Conservation (phyloP, 2,329 filamentous ascomycete genomes). For the Fusarium chlamydosporum region DNA sequence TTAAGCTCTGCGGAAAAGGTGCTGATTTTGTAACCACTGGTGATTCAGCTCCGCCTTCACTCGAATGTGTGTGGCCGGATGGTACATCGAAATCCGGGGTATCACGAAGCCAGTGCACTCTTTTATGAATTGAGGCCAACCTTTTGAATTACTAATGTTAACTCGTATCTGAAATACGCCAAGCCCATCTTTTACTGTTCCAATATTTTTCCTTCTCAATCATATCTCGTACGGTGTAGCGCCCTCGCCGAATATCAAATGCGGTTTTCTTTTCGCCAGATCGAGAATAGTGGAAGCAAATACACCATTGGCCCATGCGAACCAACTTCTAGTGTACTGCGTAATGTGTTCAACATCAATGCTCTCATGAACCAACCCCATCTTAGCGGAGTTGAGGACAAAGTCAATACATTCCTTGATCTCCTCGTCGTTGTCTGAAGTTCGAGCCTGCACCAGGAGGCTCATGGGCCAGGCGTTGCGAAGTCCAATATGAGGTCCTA, state of each 20-base stretch:
- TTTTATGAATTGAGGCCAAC: neutral
- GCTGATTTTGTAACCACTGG: neutral
- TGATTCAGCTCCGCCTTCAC: neutral
- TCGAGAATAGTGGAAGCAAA: conserved; percentile 94
- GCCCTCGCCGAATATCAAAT: conserved; percentile 82
- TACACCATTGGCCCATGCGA: conserved; percentile 97
- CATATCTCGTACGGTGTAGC: conserved; percentile 70
- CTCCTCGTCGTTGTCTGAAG: conserved; percentile 84
- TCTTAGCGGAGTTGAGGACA: conserved; percentile 80
- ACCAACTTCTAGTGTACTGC: conserved; percentile 92
- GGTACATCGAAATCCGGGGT: neutral
- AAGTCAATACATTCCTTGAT: conserved; percentile 79
- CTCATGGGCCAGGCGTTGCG: conserved; percentile 98
- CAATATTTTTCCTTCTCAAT: conserved; percentile 24
- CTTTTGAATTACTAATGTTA: neutral
- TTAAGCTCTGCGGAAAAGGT: neutral
- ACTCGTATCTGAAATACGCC: neutral
- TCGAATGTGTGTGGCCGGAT: neutral
- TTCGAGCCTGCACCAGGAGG: conserved; percentile 90
- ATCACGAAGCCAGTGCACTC: neutral
- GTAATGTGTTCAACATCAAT: conserved; percentile 79
- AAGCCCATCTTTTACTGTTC: neutral
- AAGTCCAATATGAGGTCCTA: conserved; percentile 80
- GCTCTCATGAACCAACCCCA: conserved; percentile 92
- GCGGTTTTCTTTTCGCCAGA: conserved; percentile 87